A percentile compares a stretch with the other conserved stretches of the same genome.
These are phyloP conservation scores for Aspergillus eucalypticola DNA, from an alignment of 2,329 filamentous ascomycete species.

Conservation along the genomic window DNA sequence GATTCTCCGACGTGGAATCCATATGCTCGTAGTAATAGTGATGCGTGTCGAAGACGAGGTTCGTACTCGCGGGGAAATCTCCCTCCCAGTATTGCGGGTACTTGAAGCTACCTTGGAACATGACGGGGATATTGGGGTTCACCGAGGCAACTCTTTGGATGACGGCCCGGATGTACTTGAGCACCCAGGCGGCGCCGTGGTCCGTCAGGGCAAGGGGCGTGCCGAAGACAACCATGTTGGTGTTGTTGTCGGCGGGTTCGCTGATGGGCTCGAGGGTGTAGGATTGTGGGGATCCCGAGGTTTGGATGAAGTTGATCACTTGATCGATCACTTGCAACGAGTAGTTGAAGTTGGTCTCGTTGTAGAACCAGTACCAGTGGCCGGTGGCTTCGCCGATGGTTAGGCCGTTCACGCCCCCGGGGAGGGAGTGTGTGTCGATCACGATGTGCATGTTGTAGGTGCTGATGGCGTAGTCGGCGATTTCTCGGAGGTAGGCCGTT, in stretches of 20 bases:
- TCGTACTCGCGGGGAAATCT: slow-evolving; percentile 16
- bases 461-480: slow-evolving; percentile 26
- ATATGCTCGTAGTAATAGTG: slow-evolving; percentile 27
- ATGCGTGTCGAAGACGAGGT: slow-evolving; percentile 30
- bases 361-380: slow-evolving; percentile 29
- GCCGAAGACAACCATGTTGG: slow-evolving; percentile 25
- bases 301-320: slow-evolving; percentile 23
- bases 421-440: slow-evolving; percentile 30
- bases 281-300: slow-evolving; percentile 18
- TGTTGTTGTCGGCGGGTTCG: slow-evolving; percentile 27
- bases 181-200: slow-evolving; percentile 24
- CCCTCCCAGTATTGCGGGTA: slow-evolving; percentile 23
- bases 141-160: slow-evolving; percentile 18
- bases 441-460: slow-evolving; percentile 29
- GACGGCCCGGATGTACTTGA: slow-evolving; percentile 26
- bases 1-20: slow-evolving; percentile 19
- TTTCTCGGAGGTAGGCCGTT: slow-evolving; percentile 19
- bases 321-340: slow-evolving; percentile 24
- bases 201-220: slow-evolving; percentile 26
- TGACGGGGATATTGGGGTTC: slow-evolving; percentile 23
- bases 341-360: slow-evolving; percentile 26
- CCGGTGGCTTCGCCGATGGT: slow-evolving; percentile 27
- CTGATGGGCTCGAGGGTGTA: slow-evolving; percentile 31
- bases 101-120: slow-evolving; percentile 32
- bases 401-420: slow-evolving; percentile 29